Percentiles rank a stretch among this genome's conserved stretches.
These are phyloP conservation scores for Neonectria faginata DNA, from an alignment of 2,329 filamentous ascomycete genomes.

Conservation along the genomic window DNA sequence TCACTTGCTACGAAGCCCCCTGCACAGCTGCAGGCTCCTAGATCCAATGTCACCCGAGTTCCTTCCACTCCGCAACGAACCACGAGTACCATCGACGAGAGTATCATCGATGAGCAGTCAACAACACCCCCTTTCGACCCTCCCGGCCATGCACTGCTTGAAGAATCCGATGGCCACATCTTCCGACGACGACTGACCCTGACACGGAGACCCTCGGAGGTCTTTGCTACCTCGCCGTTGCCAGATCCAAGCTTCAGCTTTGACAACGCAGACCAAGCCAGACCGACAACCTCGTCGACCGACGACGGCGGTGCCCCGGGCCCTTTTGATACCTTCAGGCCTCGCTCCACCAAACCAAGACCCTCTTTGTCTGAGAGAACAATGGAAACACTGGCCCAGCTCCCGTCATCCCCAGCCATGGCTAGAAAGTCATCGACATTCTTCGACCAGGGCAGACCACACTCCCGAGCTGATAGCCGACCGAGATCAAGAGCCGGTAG, in stretches of 20 bases:
- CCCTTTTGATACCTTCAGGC: conserved; percentile 36
- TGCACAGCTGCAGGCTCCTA: conserved; percentile 34
- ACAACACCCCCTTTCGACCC: conserved; percentile 43
- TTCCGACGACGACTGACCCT: conserved; percentile 45
- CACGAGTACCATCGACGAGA: conserved; percentile 38
- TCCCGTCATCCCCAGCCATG: conserved; percentile 81
- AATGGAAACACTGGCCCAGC: conserved; percentile 81
- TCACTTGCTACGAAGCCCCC: conserved; percentile 37
- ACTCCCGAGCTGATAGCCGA: conserved; percentile 57
- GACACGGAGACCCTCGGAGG: conserved; percentile 49
- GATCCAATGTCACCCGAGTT: conserved; percentile 27
- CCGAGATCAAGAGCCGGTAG: conserved; percentile 63
- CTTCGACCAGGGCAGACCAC: conserved; percentile 73
- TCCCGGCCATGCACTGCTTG: conserved; percentile 35
- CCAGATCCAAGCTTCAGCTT: conserved; percentile 34
- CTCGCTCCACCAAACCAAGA: conserved; percentile 47
- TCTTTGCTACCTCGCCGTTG: conserved; percentile 42
- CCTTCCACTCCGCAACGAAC: conserved; percentile 40
- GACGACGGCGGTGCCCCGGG: conserved; percentile 31
- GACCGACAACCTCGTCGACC: conserved; percentile 36
- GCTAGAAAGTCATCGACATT: conserved; percentile 77
- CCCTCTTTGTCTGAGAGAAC: conserved; percentile 85
- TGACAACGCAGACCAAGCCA: conserved; percentile 36
- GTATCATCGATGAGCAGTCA: conserved; percentile 42
- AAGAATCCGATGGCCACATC: conserved; percentile 40